These are phyloP conservation scores for Anisodus tanguticus DNA, from an alignment of 257 asterid species.

Conservation along the genomic window DNA sequence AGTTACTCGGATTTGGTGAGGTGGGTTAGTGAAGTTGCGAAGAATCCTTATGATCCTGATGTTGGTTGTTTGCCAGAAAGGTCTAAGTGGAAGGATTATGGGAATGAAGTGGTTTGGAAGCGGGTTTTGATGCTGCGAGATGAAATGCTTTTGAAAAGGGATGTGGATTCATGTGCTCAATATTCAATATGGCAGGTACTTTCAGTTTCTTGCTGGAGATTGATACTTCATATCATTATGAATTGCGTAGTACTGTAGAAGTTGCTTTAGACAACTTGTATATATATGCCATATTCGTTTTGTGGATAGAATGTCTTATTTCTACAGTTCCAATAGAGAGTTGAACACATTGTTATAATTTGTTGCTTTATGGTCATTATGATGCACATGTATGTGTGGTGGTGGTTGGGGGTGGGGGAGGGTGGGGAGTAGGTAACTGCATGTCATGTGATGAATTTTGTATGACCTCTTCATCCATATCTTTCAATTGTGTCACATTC, in stretches of 20 bases:
- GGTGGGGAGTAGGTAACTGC: not conserved
- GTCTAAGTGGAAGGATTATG: constrained; percentile 71
- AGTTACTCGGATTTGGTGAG: constrained; percentile 46
- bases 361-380: constrained; percentile 3
- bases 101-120: constrained; percentile 68
- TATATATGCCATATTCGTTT: not conserved
- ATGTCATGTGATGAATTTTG: not conserved
- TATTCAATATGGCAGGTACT: constrained; percentile 60
- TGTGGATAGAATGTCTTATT: not conserved
- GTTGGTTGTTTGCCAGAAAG: constrained; percentile 59
- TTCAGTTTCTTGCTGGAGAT: not conserved
- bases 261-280: not conserved
- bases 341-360: not conserved
- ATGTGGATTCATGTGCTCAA: constrained; percentile 50
- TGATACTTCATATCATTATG: not conserved
- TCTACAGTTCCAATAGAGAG: not conserved
- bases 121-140: constrained; percentile 66
- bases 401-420: not conserved
- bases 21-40: constrained; percentile 69
- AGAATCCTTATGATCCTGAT: constrained; percentile 60
- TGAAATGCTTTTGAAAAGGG: constrained; percentile 52
- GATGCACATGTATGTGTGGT: not conserved
- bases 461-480: constrained; percentile 3
- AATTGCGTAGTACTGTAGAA: not conserved
- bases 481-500: not conserved